Evolutionary conservation across 768 basidiomycete genomes (phyloP).

Genomic region (Cystofilobasidium capitatum): DNA sequence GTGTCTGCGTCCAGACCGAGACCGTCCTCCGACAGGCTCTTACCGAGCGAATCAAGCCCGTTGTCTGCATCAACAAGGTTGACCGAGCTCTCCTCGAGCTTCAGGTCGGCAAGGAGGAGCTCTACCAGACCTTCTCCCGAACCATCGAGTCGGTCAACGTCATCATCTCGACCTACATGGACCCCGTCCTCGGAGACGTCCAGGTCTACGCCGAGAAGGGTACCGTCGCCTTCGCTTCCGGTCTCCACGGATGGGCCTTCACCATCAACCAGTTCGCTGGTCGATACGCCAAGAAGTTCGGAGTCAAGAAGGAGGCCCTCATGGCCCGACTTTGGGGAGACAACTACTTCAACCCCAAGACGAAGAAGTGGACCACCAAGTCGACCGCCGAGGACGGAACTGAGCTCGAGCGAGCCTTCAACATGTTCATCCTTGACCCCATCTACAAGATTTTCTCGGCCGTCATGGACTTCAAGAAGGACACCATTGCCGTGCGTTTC

Average conservation of each 20-base stretch:
- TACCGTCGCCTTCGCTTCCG: constrained; percentile 96
- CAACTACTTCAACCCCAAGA: constrained; percentile 96
- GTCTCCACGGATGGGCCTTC: constrained; percentile 99
- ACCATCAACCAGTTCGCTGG: constrained; percentile 93
- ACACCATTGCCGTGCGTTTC: constrained; percentile 48
- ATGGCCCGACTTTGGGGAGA: constrained; percentile 97
- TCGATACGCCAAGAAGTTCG: constrained; percentile 96
- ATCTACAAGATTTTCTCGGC: constrained; percentile 98
- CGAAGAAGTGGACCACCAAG: constrained; percentile 90
- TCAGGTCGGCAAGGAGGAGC: constrained; percentile 89
- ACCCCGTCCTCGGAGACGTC: constrained; percentile 85
- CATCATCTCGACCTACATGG: constrained; percentile 95
- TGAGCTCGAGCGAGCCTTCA: constrained; percentile 94
- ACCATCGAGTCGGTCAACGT: constrained; percentile 98
- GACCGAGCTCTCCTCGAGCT: constrained; percentile 98
- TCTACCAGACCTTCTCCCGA: constrained; percentile 95
- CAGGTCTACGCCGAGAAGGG: constrained; percentile 98
- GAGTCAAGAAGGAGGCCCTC: constrained; percentile 98
- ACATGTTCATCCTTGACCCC: constrained; percentile 94
- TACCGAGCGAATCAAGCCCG: constrained; percentile 97
- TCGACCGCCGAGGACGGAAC: constrained; percentile 67
- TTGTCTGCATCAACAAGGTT: constrained; percentile 99
- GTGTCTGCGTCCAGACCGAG: constrained; percentile 99
- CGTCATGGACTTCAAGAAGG: constrained; percentile 99
- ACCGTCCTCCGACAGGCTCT: constrained; percentile 96